Percentiles rank a stretch among this genome's conserved stretches.
Evolutionary conservation across 2,329 filamentous ascomycete genomes (phyloP).

Genomic region (Periconia sp.): DNA sequence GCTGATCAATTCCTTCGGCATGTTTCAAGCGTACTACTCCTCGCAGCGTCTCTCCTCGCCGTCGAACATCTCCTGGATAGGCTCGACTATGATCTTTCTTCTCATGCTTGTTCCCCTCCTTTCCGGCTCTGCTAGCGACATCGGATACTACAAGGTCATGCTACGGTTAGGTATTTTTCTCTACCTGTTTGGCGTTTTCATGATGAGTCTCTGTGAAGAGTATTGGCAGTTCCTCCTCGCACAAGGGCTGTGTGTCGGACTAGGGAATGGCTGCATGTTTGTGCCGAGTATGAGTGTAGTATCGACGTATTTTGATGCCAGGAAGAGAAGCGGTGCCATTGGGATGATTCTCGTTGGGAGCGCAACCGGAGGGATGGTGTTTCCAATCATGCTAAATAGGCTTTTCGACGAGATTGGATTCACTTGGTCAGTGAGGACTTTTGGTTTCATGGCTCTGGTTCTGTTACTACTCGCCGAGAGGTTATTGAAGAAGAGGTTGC

Average conservation of each 20-base stretch:
- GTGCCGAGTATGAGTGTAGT: constrained; percentile 63
- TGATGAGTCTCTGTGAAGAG: constrained; percentile 18
- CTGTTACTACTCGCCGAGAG: constrained; percentile 53
- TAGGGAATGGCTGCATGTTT: constrained; percentile 55
- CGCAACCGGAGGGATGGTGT: constrained; percentile 51
- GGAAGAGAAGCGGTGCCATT: constrained; percentile 49
- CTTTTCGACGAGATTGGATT: constrained; percentile 65
- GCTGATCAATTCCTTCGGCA: constrained; percentile 34
- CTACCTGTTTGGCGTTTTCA: constrained; percentile 31
- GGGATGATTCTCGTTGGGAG: constrained; percentile 53
- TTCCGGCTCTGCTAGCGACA: constrained; percentile 34
- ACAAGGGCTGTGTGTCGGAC: constrained; percentile 40
- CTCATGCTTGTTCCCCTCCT: constrained; percentile 34
- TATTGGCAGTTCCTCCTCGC: constrained; percentile 35
- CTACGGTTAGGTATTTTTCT: constrained; percentile 31
- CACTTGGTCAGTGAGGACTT: constrained; percentile 61
- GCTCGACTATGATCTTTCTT: constrained; percentile 39
- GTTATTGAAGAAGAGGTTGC: constrained; percentile 23
- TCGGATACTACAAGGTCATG: constrained; percentile 32
- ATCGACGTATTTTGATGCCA: constrained; percentile 41
- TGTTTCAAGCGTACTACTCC: constrained; percentile 41
- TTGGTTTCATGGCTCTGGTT: constrained; percentile 53
- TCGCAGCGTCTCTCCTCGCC: constrained; percentile 12
- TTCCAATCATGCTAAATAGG: constrained; percentile 59
- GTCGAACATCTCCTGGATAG: constrained; percentile 43